Evolutionary conservation across 1,284 basidiomycete species (phyloP), one percentile per base, ranked within the genome.

Genomic region (Puccinia coronata): DNA sequence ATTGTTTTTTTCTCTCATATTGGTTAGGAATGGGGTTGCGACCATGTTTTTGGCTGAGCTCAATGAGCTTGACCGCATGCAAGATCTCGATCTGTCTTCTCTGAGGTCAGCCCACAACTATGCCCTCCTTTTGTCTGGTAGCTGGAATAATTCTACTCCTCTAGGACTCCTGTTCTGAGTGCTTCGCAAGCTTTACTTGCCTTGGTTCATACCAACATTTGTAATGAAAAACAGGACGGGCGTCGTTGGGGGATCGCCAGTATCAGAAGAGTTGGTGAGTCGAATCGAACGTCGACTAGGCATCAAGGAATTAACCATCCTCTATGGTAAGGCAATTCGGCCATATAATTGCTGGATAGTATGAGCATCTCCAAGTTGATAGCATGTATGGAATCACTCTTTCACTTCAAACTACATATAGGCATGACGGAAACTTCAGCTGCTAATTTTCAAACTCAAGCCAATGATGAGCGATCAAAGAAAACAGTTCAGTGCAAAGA

Each of bases 21-120:
- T 8, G 53, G 61, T 83, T 18, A 82, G 85, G 51, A 84, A 86
- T 77, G 85, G 85, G n/a, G 85, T 86, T 0, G 85, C 85, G 2
- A 85, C 85, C 6, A 85, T 85, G 81, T 86, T 86, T 75, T 84
- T 85, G 47, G 59, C 78, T 53, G 63, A 82, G 34, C 47, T 83
- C n/a, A 83, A 84, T 43, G 53, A 83, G n/a, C 82, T 86, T 12
- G 82, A 84, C 2, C 43, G 61, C 31, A 51, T 83, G 39, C 69
- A 80, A 18, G 28, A 57, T n/a, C 16, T 76, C 1, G 57, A 76
- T 23, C 57, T 63, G 55, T 61, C 74, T n/a, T 43, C 47, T 57
- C 55, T 57, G n/a, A 57, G 61, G 71, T 82, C 5, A 75, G 49
- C 61, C 76, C 75, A 14, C 41, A 73, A 25, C 34, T 0, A 16